Evolutionary conservation across 2,329 filamentous ascomycete species (phyloP), one percentile per base, ranked within the genome.

Genomic region (Aspergillus sp.): DNA sequence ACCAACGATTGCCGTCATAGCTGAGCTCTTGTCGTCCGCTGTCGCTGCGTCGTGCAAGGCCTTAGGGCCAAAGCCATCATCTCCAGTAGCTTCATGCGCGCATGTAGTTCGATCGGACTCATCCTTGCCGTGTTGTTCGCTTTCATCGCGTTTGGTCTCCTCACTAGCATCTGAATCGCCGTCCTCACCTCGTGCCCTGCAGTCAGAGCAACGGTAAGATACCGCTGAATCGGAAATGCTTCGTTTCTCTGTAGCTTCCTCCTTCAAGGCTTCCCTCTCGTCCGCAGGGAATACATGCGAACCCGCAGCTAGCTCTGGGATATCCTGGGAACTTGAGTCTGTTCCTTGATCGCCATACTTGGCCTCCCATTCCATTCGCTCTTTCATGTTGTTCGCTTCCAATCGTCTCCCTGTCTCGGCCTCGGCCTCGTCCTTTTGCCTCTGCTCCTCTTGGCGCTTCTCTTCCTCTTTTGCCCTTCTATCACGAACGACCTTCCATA

Each of bases 401-500:
- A 83, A 64, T 57, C 86, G 84, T 57, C 87, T 84, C 3, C 91
- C 92, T 3, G 90, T 83, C 46, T 87, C 87, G 59, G 88, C 87
- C 72, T 97, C 91, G 64, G 90, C 86, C 54, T 84, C 69, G 79
- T 85, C 76, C 80, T 67, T 83, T 81, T 54, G 85, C 63, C 88
- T 84, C 69, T 83, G 76, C 63, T 88, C 77, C 64, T 83, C 80
- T n/a, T 80, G 71, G 25, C 80, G 76, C n/a, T 78, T 72, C 23
- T 75, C 76, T 43, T 81, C 80, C 63, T 77, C 80, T 65, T 79
- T 80, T 45, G 77, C 76, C 38, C 82, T 76, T 59, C 81, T 80
- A 60, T 83, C 80, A 63, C 82, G 87, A 62, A 97, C 86, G 7
- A 96, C 82, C 64, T 88, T 92, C 93, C 93, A 97, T 15, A 97